These are phyloP conservation scores for Peronospora destructor DNA, from an alignment of 352 stramenopile genomes.

Conservation along the genomic window DNA sequence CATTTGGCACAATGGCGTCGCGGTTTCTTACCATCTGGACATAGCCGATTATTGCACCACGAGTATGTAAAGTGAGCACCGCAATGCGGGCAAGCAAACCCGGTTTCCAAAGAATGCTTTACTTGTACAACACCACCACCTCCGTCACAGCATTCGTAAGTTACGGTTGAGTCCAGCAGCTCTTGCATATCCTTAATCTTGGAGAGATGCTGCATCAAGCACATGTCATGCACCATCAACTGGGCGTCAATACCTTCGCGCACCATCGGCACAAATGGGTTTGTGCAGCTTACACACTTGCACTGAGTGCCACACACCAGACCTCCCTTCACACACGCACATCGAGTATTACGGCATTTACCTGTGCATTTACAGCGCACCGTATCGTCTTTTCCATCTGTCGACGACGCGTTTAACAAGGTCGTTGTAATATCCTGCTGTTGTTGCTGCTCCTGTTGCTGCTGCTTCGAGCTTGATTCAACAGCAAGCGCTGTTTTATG, in stretches of 20 bases:
- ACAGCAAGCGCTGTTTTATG: constrained; percentile 31
- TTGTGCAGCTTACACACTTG: constrained; percentile 73
- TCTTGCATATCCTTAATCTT: constrained; percentile 84
- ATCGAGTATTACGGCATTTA: constrained; percentile 78
- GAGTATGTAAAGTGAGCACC: constrained; percentile 65
- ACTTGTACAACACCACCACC: constrained; percentile 48
- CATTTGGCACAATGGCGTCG: constrained; percentile 77
- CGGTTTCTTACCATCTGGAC: constrained; percentile 68
- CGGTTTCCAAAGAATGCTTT: constrained; percentile 55
- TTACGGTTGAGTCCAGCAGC: constrained; percentile 59
- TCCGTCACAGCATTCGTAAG: constrained; percentile 57
- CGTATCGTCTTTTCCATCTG: constrained; percentile 31
- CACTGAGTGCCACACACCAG: constrained; percentile 72
- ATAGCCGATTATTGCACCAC: constrained; percentile 74
- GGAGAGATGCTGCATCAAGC: constrained; percentile 76
- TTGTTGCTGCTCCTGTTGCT: constrained; percentile 7
- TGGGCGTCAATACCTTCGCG: constrained; percentile 60
- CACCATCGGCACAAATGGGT: constrained; percentile 73
- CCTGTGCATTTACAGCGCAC: constrained; percentile 74
- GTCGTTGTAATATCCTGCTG: constrained; percentile 2
- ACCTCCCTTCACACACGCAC: constrained; percentile 71
- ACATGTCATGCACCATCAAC: constrained; percentile 62
- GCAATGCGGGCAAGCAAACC: constrained; percentile 56
- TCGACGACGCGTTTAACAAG: constrained; percentile 1
- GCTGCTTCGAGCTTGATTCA: constrained; percentile 7